A percentile compares a stretch with the other conserved stretches of the same genome.
phyloP scores from a whole-genome alignment of 345 rosid genomes.

The Eucalyptus cloeziana region DNA sequence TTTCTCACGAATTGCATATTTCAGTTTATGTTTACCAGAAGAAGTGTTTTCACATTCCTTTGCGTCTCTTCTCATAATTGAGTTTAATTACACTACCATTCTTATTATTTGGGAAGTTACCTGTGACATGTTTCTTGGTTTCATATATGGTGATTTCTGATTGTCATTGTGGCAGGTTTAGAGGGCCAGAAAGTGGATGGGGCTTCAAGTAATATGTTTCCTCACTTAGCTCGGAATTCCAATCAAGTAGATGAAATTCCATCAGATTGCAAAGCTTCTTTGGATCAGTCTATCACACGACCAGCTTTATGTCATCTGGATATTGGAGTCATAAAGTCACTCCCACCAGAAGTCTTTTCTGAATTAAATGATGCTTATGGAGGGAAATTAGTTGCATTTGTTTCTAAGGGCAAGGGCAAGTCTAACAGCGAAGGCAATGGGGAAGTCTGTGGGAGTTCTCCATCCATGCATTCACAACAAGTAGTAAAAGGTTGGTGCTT shows the following conservation, averaged over 20 bases:
- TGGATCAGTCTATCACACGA: slow-evolving; percentile 16
- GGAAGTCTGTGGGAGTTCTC: not conserved
- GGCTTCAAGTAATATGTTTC: slow-evolving; percentile 8
- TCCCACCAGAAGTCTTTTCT: slow-evolving; percentile 67
- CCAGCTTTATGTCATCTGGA: slow-evolving; percentile 76
- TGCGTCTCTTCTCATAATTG: not conserved
- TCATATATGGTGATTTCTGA: not conserved
- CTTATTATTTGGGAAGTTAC: not conserved
- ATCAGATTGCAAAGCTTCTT: slow-evolving; percentile 6
- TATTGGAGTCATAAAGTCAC: slow-evolving; percentile 68
- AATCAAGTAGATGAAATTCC: slow-evolving; percentile 12
- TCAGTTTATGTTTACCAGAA: not conserved
- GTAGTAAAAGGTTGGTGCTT: slow-evolving; percentile 8
- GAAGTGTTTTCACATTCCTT: not conserved
- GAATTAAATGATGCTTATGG: slow-evolving; percentile 81
- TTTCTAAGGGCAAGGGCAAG: slow-evolving; percentile 37
- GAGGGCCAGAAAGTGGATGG: slow-evolving; percentile 9
- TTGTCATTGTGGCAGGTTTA: slow-evolving; percentile 23
- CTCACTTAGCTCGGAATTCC: slow-evolving; percentile 15
- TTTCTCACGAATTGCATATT: not conserved
- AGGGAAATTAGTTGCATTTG: slow-evolving; percentile 49
- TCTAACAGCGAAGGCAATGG: slow-evolving; percentile 6
- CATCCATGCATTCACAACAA: not conserved
- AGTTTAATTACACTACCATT: not conserved
- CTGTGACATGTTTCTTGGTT: not conserved